Base-by-base conservation (phyloP, 169 alveolate genomes). In the Plasmodium billcollinsi region DNA sequence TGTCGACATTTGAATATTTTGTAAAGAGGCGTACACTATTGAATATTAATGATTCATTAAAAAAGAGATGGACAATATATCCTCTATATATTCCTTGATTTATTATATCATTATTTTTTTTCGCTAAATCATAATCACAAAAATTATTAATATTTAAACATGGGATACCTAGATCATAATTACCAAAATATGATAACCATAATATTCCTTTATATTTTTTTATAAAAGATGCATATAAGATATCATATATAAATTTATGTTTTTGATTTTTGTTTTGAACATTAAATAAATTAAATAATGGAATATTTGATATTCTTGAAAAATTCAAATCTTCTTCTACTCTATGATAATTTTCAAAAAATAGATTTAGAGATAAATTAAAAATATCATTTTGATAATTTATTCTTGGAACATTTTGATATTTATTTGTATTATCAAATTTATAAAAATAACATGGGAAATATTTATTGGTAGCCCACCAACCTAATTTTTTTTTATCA, bases 11-110 rank as follows among this genome's bases (percentile, higher is more conserved):
- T 4, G 96, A 80, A 67, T 92, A 91, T 72, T 90, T 70, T 73
- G 93, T 89, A 62, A 94, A 88, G 3, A 94, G 92, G 21, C 89
- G 49, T 26, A 78, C 89, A 59, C 89, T 78, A 47, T 94, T 94
- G 80, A 88, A 94, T 91, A 94, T 94, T 54, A 94, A 74, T 50
- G 96, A 92, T 56, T 92, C 95, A 74, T 94, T 92, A 49, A 94
- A 94, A 52, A 88, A 72, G 24, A 94, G 61, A 54, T 92, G 93
- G 0, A 93, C 96, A 24, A 93, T 95, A 65, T 94, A 94, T 9
- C 95, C 95, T 15, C 96, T 65, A 56, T 94, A 94, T 15, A 94
- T 62, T 11, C 96, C 96, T 39, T 74, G 69, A 7, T 93, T 74
- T 52, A 92, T 43, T 45, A 73, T 62, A n/a, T 92, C 75, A 8